A percentile compares a stretch with the other conserved stretches of the same genome.
phyloP scores from a whole-genome alignment of 2,329 filamentous ascomycete genomes.

The Ophiocordyceps unilateralis region DNA sequence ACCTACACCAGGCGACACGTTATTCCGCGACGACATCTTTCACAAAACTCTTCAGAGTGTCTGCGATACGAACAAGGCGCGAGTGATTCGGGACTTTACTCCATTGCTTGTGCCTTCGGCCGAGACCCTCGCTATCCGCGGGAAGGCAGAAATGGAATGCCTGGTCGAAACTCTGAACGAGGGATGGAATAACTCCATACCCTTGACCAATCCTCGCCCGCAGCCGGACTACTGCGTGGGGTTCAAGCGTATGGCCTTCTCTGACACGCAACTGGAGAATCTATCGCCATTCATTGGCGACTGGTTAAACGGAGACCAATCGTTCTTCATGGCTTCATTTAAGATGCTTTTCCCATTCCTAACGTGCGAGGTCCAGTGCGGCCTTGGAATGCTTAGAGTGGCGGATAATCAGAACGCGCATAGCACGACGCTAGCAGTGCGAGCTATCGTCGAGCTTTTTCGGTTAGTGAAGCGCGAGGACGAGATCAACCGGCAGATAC shows the following conservation, averaged over 20 bases:
- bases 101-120: too few relatives aligned
- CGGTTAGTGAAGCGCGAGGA: slow-evolving; percentile 15
- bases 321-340: slow-evolving; percentile 25
- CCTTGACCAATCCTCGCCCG: slow-evolving; percentile 17
- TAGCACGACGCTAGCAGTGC: slow-evolving; percentile 21
- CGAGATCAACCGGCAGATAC: slow-evolving; percentile 21
- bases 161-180: too few relatives aligned
- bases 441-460: slow-evolving; percentile 21
- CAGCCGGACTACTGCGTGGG: slow-evolving; percentile 27
- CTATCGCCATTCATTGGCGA: slow-evolving; percentile 20
- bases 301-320: slow-evolving; percentile 14
- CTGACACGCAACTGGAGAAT: slow-evolving; percentile 21
- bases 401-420: slow-evolving; percentile 23
- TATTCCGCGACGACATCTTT: too few relatives aligned
- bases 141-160: too few relatives aligned
- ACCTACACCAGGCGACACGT: too few relatives aligned
- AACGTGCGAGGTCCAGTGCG: slow-evolving; percentile 28
- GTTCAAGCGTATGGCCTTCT: slow-evolving; percentile 24
- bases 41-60: too few relatives aligned
- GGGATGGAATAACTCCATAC: slow-evolving; percentile 21
- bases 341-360: slow-evolving; percentile 33
- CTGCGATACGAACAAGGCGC: too few relatives aligned
- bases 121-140: too few relatives aligned
- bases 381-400: slow-evolving; percentile 16
- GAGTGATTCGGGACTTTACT: too few relatives aligned